Evolutionary conservation across 2,329 filamentous ascomycete species (phyloP).

Genomic region (Aspergillus japonicus): DNA sequence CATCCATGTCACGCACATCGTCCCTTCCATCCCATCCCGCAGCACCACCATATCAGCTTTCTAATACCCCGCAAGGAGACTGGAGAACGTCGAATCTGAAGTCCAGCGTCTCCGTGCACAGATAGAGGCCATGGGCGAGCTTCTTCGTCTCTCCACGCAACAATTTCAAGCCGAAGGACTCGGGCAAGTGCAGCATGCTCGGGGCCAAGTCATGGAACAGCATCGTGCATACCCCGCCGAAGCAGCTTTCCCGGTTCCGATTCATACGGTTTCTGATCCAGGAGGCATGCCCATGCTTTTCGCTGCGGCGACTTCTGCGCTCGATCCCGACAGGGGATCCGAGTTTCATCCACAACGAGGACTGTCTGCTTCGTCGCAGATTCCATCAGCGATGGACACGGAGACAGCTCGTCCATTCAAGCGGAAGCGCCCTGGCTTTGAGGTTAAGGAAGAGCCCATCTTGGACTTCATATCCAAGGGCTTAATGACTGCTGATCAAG

Average conservation of each 20-base stretch:
- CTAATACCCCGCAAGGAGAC: constrained; percentile 21
- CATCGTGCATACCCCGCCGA: neutral
- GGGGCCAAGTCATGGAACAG: neutral
- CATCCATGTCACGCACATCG: neutral
- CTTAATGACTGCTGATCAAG: constrained; percentile 34
- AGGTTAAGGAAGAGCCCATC: constrained; percentile 34
- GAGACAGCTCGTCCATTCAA: constrained; percentile 19
- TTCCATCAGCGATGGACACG: neutral
- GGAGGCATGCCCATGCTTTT: constrained; percentile 1
- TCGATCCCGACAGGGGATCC: neutral
- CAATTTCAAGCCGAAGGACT: neutral
- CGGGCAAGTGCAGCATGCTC: neutral
- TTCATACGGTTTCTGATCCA: constrained; percentile 1
- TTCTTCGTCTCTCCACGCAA: constrained; percentile 16
- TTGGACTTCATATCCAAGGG: constrained; percentile 38
- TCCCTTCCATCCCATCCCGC: neutral
- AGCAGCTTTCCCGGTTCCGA: neutral
- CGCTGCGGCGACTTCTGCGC: neutral
- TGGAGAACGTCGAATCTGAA: constrained; percentile 36
- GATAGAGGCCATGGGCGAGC: constrained; percentile 26
- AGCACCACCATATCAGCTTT: neutral
- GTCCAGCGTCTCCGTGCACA: constrained; percentile 29
- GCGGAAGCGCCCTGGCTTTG: constrained; percentile 33
- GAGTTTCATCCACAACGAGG: neutral
- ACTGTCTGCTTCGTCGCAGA: neutral